Conservation (phyloP, 2,329 filamentous ascomycete species). For the Arthrobotrys iridis region DNA sequence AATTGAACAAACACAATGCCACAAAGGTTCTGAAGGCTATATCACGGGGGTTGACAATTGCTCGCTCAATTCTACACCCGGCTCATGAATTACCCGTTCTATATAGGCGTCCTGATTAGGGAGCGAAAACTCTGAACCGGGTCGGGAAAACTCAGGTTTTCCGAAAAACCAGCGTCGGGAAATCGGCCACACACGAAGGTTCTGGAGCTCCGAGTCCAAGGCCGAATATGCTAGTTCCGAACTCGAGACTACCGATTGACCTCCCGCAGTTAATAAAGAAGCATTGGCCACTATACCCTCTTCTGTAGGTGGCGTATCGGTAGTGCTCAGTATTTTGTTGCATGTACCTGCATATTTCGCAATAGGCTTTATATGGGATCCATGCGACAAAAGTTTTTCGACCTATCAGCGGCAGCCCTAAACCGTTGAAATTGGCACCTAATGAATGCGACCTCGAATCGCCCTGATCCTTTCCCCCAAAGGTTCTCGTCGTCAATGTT, state of each 20-base stretch:
- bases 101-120: neutral
- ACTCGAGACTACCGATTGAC: neutral
- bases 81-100: neutral
- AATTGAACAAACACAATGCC: neutral
- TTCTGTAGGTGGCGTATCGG: conserved; percentile 40
- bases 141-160: conserved; percentile 3
- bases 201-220: neutral
- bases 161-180: conserved; percentile 1
- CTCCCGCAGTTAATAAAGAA: conserved; percentile 1
- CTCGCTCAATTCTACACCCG: neutral
- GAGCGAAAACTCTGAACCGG: neutral
- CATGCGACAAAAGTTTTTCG: conserved; percentile 37
- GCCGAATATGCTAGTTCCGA: neutral
- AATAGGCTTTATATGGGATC: conserved; percentile 21
- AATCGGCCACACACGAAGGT: neutral
- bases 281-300: conserved; percentile 12
- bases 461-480: neutral
- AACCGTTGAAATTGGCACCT: conserved; percentile 30
- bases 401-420: conserved; percentile 16
- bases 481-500: neutral
- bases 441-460: neutral
- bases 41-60: neutral
- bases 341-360: conserved; percentile 51
- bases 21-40: too few species aligned
- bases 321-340: conserved; percentile 32